Base-by-base conservation (phyloP, 257 asterid genomes). In the Cordia subcordata region DNA sequence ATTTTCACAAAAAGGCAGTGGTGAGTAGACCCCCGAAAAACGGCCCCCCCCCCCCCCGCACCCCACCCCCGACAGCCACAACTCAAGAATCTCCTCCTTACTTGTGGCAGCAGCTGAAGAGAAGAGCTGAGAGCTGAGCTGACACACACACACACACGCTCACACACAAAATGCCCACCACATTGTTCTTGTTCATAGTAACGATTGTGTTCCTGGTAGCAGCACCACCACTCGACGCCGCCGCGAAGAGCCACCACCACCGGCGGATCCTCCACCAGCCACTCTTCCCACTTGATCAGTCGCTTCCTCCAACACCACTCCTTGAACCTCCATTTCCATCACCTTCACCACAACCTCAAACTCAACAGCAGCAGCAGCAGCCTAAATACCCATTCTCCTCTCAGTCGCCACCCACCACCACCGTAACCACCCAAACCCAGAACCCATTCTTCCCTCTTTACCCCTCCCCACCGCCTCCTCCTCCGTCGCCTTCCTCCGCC, bases 181-280 rank as follows among this genome's bases (percentile, higher is more conserved):
- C 52, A 22, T 15, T 64, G 51, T 63, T 54, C 17, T 12, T 52
- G 10, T 50, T 57, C 38, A 18, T 14, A 21, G 16, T 65, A 9
- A 19, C 55, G 53, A 20, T 62, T 3, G 18, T 49, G 11, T 18
- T 56, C 10, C n/a, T 14, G 23, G 4, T 57, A 11, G n/a, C 23
- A 14, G 4, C 61, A 11, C 20, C 23, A 14, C 59, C 27, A 37
- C 55, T 33, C 57, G 8, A 68, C 75, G 17, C 80, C 69, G 13
- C 77, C 53, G 1, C 65, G 58, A 10, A 53, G 58, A 16, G 17
- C 64, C 51, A 47, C 64, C 61, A 23, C 53, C 53, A 39, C 80
- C 80, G 93, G 42, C 85, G 85, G 56, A 64, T 85, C 54, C 96
- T 85, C 63, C 97, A 90, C 81, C 88, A 82, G 17, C 88, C 86